phyloP scores from a whole-genome alignment of 2,329 filamentous ascomycete genomes.

The Xylaria sp. region DNA sequence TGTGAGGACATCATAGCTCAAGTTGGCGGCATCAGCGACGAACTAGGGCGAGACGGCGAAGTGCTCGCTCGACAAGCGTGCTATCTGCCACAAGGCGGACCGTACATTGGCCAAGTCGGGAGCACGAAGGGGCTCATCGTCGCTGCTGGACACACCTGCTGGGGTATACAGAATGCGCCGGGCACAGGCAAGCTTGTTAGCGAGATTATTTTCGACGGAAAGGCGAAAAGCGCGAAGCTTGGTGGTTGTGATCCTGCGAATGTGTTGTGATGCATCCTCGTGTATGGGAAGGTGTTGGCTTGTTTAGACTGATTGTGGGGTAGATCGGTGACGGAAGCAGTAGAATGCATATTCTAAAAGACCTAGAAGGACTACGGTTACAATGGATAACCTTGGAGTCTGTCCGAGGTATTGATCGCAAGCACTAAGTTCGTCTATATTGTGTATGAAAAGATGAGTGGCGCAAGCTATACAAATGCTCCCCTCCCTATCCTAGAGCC shows the following conservation, averaged over 20 bases:
- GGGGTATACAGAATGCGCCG: slow-evolving; percentile 84
- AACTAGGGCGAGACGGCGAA: slow-evolving; percentile 66
- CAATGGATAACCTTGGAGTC: not conserved
- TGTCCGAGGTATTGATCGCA: too few relatives aligned
- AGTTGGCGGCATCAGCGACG: slow-evolving; percentile 61
- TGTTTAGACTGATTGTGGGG: too few relatives aligned
- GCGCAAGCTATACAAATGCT: too few relatives aligned
- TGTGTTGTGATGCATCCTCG: slow-evolving; percentile 44
- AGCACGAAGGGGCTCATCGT: slow-evolving; percentile 68
- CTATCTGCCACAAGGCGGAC: slow-evolving; percentile 77
- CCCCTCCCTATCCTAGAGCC: too few relatives aligned
- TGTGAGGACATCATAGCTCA: slow-evolving; percentile 78
- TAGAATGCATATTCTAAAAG: too few relatives aligned
- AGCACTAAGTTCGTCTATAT: too few relatives aligned
- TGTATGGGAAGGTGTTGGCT: not conserved
- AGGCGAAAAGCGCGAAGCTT: slow-evolving; percentile 66
- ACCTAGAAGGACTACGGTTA: too few relatives aligned
- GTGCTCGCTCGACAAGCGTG: slow-evolving; percentile 76
- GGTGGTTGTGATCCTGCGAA: slow-evolving; percentile 64
- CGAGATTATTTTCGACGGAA: slow-evolving; percentile 71
- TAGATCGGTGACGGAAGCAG: too few relatives aligned
- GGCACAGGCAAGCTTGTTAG: slow-evolving; percentile 74
- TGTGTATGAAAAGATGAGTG: too few relatives aligned
- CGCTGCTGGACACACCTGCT: slow-evolving; percentile 81
- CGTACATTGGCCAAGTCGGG: slow-evolving; percentile 74